phyloP scores from a whole-genome alignment of 495 filamentous ascomycete genomes.

The Endocarpon pusillum region DNA sequence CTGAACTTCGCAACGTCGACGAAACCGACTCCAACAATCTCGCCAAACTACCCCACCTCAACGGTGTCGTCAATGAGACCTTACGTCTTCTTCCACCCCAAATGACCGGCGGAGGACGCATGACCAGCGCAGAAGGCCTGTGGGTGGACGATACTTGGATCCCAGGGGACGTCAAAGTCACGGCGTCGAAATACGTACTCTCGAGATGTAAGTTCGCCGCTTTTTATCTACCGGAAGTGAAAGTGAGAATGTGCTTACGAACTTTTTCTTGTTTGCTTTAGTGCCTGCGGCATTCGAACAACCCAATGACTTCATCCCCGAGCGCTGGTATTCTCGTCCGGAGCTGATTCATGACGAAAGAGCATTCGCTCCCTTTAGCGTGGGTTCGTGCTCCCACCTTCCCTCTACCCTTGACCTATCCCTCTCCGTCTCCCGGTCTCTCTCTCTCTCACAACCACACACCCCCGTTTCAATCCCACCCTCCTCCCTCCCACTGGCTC shows the following conservation, averaged over 20 bases:
- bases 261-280: too few species aligned
- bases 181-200: constrained; percentile 2
- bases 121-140: constrained; percentile 27
- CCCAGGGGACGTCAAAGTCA: constrained; percentile 23
- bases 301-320: constrained; percentile 28
- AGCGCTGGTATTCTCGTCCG: constrained; percentile 28
- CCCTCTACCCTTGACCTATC: too few species aligned
- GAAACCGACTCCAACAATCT: background rate
- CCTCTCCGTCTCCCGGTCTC: too few species aligned
- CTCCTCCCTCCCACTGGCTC: too few species aligned
- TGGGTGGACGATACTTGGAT: constrained; percentile 26
- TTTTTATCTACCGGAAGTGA: too few species aligned
- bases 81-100: constrained; percentile 29
- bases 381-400: too few species aligned
- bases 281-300: constrained; percentile 18
- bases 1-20: constrained; percentile 4
- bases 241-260: too few species aligned
- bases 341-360: constrained; percentile 26
- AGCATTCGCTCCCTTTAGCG: constrained; percentile 33
- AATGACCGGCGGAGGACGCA: constrained; percentile 20
- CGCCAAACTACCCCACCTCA: constrained; percentile 14
- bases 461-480: too few species aligned
- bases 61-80: constrained; percentile 33
- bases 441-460: too few species aligned
- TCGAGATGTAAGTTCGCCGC: constrained; percentile 5